Conservation (phyloP, 1,139 yeast species). For the Hanseniaspora uvarum region DNA sequence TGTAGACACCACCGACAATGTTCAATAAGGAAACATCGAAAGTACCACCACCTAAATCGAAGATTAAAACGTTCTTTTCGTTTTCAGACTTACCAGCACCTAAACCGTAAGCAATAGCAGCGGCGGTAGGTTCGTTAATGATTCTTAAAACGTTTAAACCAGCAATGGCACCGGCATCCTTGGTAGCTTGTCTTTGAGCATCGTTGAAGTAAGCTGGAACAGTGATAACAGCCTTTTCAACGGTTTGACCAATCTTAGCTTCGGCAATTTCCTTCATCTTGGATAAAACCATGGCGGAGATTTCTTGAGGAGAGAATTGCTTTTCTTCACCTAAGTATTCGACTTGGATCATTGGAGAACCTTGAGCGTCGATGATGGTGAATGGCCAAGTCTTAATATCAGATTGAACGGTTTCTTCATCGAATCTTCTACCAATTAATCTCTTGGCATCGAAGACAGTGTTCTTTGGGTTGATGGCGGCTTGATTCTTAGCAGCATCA, state of each 20-base stretch:
- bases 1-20: constrained; percentile 98
- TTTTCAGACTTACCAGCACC: constrained; percentile 86
- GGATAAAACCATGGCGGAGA: constrained; percentile 89
- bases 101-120: constrained; percentile 97
- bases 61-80: constrained; percentile 83
- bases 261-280: constrained; percentile 98
- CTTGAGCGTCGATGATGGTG: constrained; percentile 77
- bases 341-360: constrained; percentile 87
- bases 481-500: constrained; percentile 98
- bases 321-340: constrained; percentile 86
- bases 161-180: constrained; percentile 96
- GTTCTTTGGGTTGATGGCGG: constrained; percentile 93
- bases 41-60: constrained; percentile 98
- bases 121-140: constrained; percentile 97
- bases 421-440: constrained; percentile 90
- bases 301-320: constrained; percentile 92
- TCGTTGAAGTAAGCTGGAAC: constrained; percentile 97
- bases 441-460: constrained; percentile 98
- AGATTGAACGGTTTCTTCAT: constrained; percentile 83
- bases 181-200: constrained; percentile 96
- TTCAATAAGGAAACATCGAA: constrained; percentile 93
- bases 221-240: constrained; percentile 89
- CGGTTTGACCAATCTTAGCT: constrained; percentile 86
- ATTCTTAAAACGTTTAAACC: constrained; percentile 94
- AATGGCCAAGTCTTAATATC: constrained; percentile 87